A percentile compares a stretch with the other conserved stretches of the same genome.
phyloP scores from a whole-genome alignment of 2,329 filamentous ascomycete genomes.

The Colletotrichum sp. region DNA sequence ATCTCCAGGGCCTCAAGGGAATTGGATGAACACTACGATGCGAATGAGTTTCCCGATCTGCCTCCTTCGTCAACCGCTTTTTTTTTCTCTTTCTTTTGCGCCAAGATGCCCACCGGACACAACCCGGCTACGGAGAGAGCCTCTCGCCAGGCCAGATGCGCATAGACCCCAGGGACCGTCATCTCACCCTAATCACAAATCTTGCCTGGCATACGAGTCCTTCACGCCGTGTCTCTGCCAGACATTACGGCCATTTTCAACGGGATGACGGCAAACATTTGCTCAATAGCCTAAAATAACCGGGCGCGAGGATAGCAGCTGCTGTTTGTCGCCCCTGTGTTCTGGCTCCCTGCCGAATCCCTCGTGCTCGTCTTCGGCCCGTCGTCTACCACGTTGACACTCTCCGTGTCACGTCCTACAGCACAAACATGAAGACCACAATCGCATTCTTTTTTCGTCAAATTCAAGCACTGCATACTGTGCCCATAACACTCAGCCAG shows the following conservation, averaged over 20 bases:
- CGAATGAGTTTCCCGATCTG: slow-evolving; percentile 9
- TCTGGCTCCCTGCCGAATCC: not conserved
- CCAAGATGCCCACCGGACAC: not conserved
- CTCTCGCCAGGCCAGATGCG: not conserved
- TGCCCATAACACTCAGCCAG: not conserved
- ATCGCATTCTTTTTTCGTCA: not conserved
- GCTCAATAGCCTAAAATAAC: not conserved
- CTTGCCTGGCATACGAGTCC: not conserved
- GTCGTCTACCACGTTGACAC: not conserved
- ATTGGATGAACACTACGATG: not conserved
- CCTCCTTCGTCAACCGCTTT: not conserved
- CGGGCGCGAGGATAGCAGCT: not conserved
- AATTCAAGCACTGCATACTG: not conserved
- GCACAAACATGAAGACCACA: not conserved
- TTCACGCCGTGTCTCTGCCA: not conserved
- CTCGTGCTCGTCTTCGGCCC: not conserved
- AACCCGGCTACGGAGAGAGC: not conserved
- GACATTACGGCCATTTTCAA: not conserved
- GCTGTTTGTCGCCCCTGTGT: not conserved
- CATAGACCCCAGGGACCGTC: not conserved
- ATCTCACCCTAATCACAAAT: not conserved
- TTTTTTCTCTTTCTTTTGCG: not conserved
- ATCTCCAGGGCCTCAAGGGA: not conserved
- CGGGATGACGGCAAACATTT: not conserved
- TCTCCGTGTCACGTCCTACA: not conserved